Conservation (phyloP, 108 stramenopile species). For the Nitzschia sp. region DNA sequence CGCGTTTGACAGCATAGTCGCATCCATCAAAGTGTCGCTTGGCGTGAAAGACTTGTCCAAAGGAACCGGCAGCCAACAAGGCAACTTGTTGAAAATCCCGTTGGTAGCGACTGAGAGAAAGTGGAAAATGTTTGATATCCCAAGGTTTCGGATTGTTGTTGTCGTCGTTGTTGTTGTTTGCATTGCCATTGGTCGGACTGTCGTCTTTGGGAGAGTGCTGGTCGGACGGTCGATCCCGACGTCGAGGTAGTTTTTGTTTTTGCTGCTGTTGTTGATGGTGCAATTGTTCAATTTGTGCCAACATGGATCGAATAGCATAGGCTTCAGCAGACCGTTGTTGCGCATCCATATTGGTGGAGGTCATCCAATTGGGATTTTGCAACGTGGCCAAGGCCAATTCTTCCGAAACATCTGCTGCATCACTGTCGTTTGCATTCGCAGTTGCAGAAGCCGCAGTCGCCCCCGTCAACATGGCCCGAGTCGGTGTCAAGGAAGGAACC, state of each 20-base stretch:
- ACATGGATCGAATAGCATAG: slow-evolving; percentile 53
- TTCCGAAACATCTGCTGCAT: slow-evolving; percentile 15
- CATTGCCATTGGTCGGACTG: background rate
- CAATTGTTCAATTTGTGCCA: slow-evolving; percentile 54
- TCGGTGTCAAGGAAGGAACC: slow-evolving; percentile 52
- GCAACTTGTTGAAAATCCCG: slow-evolving; percentile 75
- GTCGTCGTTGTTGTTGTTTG: slow-evolving; percentile 1
- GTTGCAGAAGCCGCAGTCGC: background rate
- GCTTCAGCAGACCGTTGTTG: slow-evolving; percentile 46
- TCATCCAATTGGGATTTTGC: background rate
- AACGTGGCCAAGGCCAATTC: slow-evolving; percentile 4
- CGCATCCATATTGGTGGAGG: background rate
- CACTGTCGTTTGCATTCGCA: background rate
- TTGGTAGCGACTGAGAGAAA: slow-evolving; percentile 77
- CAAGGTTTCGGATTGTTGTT: slow-evolving; percentile 40
- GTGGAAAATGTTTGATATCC: slow-evolving; percentile 73
- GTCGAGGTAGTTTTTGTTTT: too few relatives aligned
- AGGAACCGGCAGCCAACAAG: slow-evolving; percentile 77
- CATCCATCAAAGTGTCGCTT: slow-evolving; percentile 74
- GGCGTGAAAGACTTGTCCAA: slow-evolving; percentile 88
- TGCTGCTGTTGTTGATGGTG: slow-evolving; percentile 6
- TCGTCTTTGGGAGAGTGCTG: background rate
- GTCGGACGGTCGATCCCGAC: too few relatives aligned
- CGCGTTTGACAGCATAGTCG: slow-evolving; percentile 81
- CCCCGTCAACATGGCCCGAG: background rate